Conservation (phyloP, 208 protist species). For the Wallacemonas sp. region DNA sequence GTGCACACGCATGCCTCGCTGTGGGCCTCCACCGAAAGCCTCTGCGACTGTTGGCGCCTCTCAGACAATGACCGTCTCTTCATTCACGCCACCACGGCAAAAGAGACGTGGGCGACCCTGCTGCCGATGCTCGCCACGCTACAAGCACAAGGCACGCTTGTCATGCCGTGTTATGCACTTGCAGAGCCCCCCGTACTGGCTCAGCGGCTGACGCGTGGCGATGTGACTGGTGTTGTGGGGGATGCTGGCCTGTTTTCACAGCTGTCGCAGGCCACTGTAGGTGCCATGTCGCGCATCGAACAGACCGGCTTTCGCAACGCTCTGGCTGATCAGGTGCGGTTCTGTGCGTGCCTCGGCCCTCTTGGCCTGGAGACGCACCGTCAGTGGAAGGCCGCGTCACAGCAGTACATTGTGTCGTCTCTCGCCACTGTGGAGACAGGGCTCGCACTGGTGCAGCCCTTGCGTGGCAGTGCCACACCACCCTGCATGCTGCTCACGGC, state of each 20-base stretch:
- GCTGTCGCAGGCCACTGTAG: constrained; percentile 59
- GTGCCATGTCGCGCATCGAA: constrained; percentile 38
- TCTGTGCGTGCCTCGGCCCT: constrained; percentile 94
- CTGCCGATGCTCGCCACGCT: background rate
- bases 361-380: constrained; percentile 86
- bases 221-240: constrained; percentile 94
- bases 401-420: constrained; percentile 91
- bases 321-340: constrained; percentile 52
- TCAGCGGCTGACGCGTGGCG: constrained; percentile 49
- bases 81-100: background rate
- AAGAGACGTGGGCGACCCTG: background rate
- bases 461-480: constrained; percentile 22
- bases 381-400: constrained; percentile 84
- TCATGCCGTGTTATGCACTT: constrained; percentile 7
- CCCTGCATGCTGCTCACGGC: background rate
- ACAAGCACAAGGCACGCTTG: background rate
- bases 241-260: constrained; percentile 96
- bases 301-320: constrained; percentile 47
- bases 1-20: constrained; percentile 92
- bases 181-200: constrained; percentile 63
- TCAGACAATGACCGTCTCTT: background rate
- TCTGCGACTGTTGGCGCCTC: constrained; percentile 86
- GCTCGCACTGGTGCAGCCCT: constrained; percentile 94
- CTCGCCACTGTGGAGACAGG: constrained; percentile 98
- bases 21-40: constrained; percentile 60